Conservation (phyloP, 83 land plant species). For the Diphasiastrum complanatum region DNA sequence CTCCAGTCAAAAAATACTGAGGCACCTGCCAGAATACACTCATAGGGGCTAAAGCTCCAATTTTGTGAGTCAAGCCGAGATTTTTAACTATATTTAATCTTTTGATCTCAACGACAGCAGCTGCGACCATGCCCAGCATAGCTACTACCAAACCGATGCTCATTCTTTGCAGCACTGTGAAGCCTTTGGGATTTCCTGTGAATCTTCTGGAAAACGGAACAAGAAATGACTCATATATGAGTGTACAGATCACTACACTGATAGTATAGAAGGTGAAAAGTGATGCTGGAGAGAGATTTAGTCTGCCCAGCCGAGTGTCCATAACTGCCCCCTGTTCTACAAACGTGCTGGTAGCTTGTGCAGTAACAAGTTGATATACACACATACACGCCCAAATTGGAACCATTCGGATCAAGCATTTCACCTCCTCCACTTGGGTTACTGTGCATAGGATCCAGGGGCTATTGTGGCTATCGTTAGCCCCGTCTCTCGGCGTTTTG, state of each 20-base stretch:
- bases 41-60: background rate
- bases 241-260: background rate
- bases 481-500: background rate
- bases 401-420: slow-evolving; percentile 7
- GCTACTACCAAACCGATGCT: background rate
- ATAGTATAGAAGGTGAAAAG: slow-evolving; percentile 3
- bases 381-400: background rate
- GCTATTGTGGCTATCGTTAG: background rate
- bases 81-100: background rate
- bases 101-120: slow-evolving; percentile 10
- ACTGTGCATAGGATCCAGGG: slow-evolving; percentile 17
- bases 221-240: slow-evolving; percentile 1
- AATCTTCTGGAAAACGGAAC: background rate
- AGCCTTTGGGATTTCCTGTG: background rate
- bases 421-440: slow-evolving; percentile 24
- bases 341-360: slow-evolving; percentile 11
- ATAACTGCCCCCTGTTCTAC: slow-evolving; percentile 14
- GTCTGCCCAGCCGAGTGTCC: slow-evolving; percentile 6
- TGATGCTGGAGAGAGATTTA: slow-evolving; percentile 17
- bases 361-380: background rate
- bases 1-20: background rate
- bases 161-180: slow-evolving; percentile 5
- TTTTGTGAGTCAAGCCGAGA: background rate
- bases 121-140: slow-evolving; percentile 4
- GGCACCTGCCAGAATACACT: slow-evolving; percentile 1